phyloP scores from a whole-genome alignment of 2,329 filamentous ascomycete genomes.

The Passalora sequoiae region DNA sequence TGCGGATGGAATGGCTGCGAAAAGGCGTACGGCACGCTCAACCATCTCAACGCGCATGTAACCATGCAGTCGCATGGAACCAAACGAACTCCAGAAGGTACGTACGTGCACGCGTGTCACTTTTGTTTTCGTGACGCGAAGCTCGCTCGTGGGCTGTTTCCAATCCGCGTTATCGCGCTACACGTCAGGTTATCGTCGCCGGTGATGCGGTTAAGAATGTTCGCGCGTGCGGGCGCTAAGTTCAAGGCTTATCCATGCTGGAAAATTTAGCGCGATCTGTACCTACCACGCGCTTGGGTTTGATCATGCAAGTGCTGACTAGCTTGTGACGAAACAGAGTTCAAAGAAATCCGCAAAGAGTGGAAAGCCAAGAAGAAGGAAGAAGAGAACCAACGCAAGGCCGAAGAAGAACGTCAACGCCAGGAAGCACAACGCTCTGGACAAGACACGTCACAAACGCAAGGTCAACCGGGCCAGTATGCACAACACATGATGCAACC shows the following conservation, averaged over 20 bases:
- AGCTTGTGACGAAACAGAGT: conserved; percentile 58
- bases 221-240: conserved; percentile 31
- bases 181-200: conserved; percentile 21
- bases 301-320: conserved; percentile 36
- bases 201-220: conserved; percentile 23
- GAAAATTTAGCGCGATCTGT: conserved; percentile 30
- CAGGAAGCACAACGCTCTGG: conserved; percentile 56
- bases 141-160: conserved; percentile 15
- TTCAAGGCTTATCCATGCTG: conserved; percentile 24
- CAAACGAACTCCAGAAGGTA: conserved; percentile 97
- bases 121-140: conserved; percentile 16
- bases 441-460: conserved; percentile 46
- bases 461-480: conserved; percentile 47
- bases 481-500: conserved; percentile 43
- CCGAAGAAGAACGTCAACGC: conserved; percentile 77
- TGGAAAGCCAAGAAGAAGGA: conserved; percentile 99
- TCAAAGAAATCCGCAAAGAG: conserved; percentile 98
- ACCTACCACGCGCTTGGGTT: conserved; percentile 22
- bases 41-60: conserved; percentile 95
- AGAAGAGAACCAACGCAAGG: conserved; percentile 83
- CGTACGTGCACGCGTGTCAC: conserved; percentile 37
- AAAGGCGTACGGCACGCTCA: conserved; percentile 95
- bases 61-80: conserved; percentile 96
- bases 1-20: conserved; percentile 98
- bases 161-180: conserved; percentile 3